phyloP scores from a whole-genome alignment of 176 grass and related monocot genomes.

The Thalia dealbata region DNA sequence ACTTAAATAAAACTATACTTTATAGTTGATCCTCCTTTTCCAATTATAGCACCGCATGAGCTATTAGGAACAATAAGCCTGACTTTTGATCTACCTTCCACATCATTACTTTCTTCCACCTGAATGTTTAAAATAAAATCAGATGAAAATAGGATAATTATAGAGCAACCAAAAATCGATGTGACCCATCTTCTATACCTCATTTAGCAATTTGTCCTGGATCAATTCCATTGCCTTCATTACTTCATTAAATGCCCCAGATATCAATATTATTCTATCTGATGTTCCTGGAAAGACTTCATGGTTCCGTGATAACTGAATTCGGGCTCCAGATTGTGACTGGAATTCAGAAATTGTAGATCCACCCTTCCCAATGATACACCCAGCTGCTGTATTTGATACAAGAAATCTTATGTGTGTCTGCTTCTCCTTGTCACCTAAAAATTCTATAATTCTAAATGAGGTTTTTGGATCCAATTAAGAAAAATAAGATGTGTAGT shows the following conservation, averaged over 20 bases:
- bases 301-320: constrained; percentile 85
- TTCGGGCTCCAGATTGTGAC: constrained; percentile 81
- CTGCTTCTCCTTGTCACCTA: constrained; percentile 78
- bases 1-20: constrained; percentile 38
- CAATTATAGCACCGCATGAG: constrained; percentile 94
- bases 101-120: constrained; percentile 78
- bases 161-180: not conserved
- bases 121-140: constrained; percentile 27
- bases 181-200: constrained; percentile 44
- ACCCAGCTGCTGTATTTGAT: constrained; percentile 84
- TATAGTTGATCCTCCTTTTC: constrained; percentile 95
- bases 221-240: constrained; percentile 89
- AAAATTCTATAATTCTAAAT: not conserved
- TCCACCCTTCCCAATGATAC: constrained; percentile 94
- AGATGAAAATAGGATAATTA: not conserved
- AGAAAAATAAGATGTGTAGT: not conserved
- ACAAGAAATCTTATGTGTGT: constrained; percentile 85
- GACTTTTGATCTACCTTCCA: constrained; percentile 75
- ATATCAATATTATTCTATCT: constrained; percentile 92
- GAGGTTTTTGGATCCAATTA: not conserved
- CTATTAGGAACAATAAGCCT: constrained; percentile 91
- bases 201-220: constrained; percentile 73
- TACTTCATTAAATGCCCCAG: constrained; percentile 71
- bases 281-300: constrained; percentile 95
- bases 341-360: constrained; percentile 94